Conservation (phyloP, 495 filamentous ascomycete species). For the Monascus purpureus region DNA sequence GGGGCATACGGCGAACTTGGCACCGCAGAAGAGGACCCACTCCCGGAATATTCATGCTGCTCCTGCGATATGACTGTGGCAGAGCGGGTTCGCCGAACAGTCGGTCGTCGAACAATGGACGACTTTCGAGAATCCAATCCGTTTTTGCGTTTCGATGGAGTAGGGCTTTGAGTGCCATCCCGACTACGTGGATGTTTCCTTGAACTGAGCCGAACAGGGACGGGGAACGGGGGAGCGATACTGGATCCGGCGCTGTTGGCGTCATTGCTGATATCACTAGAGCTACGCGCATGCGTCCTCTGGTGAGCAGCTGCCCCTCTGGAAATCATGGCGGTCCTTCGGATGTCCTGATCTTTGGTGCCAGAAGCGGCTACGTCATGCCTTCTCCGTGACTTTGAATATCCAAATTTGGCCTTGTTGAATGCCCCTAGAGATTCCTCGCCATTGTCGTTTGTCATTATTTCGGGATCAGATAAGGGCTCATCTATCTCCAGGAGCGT, state of each 20-base stretch:
- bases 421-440: constrained; percentile 2
- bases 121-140: constrained; percentile 23
- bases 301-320: constrained; percentile 62
- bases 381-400: constrained; percentile 10
- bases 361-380: constrained; percentile 10
- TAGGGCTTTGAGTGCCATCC: constrained; percentile 70
- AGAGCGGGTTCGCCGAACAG: constrained; percentile 69
- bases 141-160: constrained; percentile 37
- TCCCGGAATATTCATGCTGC: constrained; percentile 29
- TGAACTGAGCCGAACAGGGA: constrained; percentile 80
- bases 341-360: constrained; percentile 37
- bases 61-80: constrained; percentile 54
- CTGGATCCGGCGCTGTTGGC: constrained; percentile 32
- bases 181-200: constrained; percentile 56
- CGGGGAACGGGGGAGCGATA: constrained; percentile 66
- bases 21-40: constrained; percentile 51
- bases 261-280: constrained; percentile 52
- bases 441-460: constrained; percentile 10
- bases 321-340: constrained; percentile 57
- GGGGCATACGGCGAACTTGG: constrained; percentile 49
- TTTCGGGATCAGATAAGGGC: constrained; percentile 20
- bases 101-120: constrained; percentile 24
- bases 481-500: constrained; percentile 27
- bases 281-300: constrained; percentile 50
- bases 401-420: constrained; percentile 2